Conservation (phyloP, 805 yeast genomes). For the Saturnispora saitoi region DNA sequence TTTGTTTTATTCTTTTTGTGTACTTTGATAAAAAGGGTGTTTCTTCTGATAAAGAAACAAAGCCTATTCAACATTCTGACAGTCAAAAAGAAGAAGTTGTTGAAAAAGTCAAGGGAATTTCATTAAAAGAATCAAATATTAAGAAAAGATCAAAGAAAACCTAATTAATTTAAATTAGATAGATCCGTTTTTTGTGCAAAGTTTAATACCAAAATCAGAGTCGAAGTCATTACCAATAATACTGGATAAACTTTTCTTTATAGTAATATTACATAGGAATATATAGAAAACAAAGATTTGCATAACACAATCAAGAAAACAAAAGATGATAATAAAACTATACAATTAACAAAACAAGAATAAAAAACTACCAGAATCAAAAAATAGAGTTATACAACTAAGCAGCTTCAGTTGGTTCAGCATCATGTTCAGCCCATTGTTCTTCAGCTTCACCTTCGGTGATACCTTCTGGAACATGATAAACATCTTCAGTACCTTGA, state of each 20-base stretch:
- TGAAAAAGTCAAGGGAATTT: not conserved
- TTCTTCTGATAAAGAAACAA: slow-evolving; percentile 4
- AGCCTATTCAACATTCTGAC: slow-evolving; percentile 1
- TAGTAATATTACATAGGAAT: not conserved
- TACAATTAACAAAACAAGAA: not conserved
- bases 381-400: not conserved
- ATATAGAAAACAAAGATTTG: slow-evolving; percentile 1
- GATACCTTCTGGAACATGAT: slow-evolving; percentile 57
- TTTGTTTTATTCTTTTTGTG: slow-evolving; percentile 17
- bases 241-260: not conserved
- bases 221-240: not conserved
- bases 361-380: not conserved
- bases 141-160: not conserved
- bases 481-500: slow-evolving; percentile 38
- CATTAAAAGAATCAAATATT: not conserved
- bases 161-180: too few species aligned
- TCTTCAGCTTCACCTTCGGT: slow-evolving; percentile 29
- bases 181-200: not conserved
- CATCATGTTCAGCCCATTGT: slow-evolving; percentile 13
- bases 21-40: slow-evolving; percentile 20
- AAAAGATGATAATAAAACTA: not conserved
- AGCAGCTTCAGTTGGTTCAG: slow-evolving; percentile 7
- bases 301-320: not conserved
- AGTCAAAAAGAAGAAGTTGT: slow-evolving; percentile 17
- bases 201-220: not conserved